phyloP scores from a whole-genome alignment of 495 filamentous ascomycete species.

The Physcia stellaris region DNA sequence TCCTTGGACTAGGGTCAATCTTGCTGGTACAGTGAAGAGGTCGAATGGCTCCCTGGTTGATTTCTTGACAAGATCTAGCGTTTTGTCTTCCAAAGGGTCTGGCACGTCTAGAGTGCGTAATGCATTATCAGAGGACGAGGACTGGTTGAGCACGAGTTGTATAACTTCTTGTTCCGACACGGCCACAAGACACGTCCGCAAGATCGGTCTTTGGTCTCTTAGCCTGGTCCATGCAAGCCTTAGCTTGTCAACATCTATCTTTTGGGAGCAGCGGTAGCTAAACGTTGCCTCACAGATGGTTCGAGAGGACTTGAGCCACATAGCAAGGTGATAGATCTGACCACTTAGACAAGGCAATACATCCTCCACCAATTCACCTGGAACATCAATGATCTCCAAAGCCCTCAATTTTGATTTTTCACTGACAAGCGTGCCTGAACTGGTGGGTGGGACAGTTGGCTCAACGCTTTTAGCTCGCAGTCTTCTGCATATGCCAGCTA shows the following conservation, averaged over 20 bases:
- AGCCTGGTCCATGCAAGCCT: conserved; percentile 42
- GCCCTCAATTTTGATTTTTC: conserved; percentile 19
- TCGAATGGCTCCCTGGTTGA: conserved; percentile 17
- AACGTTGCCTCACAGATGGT: conserved; percentile 51
- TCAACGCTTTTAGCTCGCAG: conserved; percentile 11
- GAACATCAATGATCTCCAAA: conserved; percentile 22
- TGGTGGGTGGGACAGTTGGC: conserved; percentile 5
- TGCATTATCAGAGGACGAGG: conserved; percentile 9
- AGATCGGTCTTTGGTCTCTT: conserved; percentile 35
- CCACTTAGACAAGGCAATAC: conserved; percentile 53
- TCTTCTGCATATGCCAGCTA: conserved; percentile 39
- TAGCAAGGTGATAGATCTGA: conserved; percentile 56
- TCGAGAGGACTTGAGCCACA: conserved; percentile 50
- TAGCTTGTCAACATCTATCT: conserved; percentile 23
- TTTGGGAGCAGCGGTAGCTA: conserved; percentile 29
- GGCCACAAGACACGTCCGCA: conserved; percentile 48
- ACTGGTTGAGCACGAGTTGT: conserved; percentile 24
- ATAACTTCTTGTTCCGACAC: conserved; percentile 23
- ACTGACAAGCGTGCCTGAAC: conserved; percentile 12
- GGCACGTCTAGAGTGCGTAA: conserved; percentile 17
- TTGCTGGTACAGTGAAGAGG: conserved; percentile 17
- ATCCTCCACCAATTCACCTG: conserved; percentile 31
- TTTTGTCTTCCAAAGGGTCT: conserved; percentile 5
- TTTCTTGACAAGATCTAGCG: conserved; percentile 13
- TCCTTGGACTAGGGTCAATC: conserved; percentile 16